Evolutionary conservation across 2,329 filamentous ascomycete species (phyloP), one percentile per base, ranked within the genome.

Genomic region (Trichoderma oligosporum): DNA sequence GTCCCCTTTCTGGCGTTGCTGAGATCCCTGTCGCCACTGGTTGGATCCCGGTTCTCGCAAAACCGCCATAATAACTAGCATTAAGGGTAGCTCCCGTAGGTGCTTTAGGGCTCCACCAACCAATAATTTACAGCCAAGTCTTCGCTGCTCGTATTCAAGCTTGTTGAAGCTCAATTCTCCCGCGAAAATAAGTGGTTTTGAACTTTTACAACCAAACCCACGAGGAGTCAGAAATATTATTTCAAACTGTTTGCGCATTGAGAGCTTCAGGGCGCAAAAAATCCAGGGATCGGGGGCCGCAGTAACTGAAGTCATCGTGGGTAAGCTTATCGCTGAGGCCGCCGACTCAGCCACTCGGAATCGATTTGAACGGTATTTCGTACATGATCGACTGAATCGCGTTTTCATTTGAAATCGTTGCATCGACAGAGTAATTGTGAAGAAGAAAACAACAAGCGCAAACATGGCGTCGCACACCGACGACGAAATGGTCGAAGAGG

Each of bases 401-500:
- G 7, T 31, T n/a, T 25, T 25, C 20, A 44, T 20, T 9, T 27
- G 11, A 27, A 31, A 29, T n/a, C 1, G 33, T 27, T 6, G 14
- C 16, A 31, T 29, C 11, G 12, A 27, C 27, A n/a, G n/a, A n/a
- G n/a, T n/a, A n/a, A n/a, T n/a, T 7, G 41, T 31, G 16, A n/a
- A 29, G 29, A 18, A 29, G n/a, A 7, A 20, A 18, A 27, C 7
- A 2, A 20, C 12, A 16, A 29, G 2, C n/a, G 35, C 12, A 16
- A 16, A 8, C 31, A 69, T 69, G 67, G 39, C 65, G 41, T 55
- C 60, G 12, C 56, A 61, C 39, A 33, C 53, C n/a, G 61, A 51
- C 51, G 61, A 63, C 38, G 64, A 63, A 31, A 63, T 63, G 14
- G 29, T 56, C 56, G 64, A 61, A 41, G 68, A 70, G 41, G 70